phyloP scores from a whole-genome alignment of 495 filamentous ascomycete species.

The Annulohypoxylon bovei region DNA sequence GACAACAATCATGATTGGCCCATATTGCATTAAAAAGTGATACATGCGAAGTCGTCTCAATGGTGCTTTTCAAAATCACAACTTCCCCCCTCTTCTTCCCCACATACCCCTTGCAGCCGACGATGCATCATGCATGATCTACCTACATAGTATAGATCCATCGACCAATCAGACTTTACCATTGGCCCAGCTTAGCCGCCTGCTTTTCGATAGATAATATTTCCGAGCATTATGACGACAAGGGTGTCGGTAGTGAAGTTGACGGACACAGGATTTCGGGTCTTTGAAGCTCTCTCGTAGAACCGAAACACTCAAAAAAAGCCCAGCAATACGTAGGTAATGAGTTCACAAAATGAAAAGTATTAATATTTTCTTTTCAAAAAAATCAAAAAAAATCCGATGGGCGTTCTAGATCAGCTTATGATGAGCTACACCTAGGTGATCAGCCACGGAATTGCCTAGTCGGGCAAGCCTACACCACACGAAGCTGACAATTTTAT shows the following conservation, averaged over 20 bases:
- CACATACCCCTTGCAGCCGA: slow-evolving; percentile 4
- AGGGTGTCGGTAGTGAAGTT: neutral
- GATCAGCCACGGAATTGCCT: neutral
- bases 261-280: neutral
- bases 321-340: too few relatives aligned
- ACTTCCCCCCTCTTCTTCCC: neutral
- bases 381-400: neutral
- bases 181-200: slow-evolving; percentile 2
- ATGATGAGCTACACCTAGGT: neutral
- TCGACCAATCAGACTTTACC: neutral
- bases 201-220: neutral
- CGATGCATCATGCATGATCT: slow-evolving; percentile 3
- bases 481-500: neutral
- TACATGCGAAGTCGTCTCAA: neutral
- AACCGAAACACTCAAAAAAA: neutral
- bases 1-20: neutral
- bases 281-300: neutral
- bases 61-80: too few relatives aligned
- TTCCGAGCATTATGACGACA: neutral
- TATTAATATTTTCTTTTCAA: too few relatives aligned
- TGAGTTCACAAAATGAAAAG: too few relatives aligned
- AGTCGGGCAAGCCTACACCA: neutral
- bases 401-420: neutral
- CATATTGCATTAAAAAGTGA: neutral
- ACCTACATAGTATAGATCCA: too few relatives aligned